Conservation (phyloP, 106 monocot species). For the Dendrobium catenatum region DNA sequence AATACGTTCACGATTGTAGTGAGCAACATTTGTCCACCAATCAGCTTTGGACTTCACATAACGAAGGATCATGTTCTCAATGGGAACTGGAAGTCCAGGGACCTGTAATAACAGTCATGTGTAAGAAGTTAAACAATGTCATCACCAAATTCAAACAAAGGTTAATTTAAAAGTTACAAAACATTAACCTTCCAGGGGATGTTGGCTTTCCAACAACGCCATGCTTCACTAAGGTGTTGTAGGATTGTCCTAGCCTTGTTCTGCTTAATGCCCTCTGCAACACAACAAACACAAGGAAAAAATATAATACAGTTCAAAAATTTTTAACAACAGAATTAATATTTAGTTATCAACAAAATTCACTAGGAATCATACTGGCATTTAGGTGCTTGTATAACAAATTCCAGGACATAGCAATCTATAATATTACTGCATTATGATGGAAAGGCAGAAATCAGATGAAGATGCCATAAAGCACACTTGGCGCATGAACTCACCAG, state of each 20-base stretch:
- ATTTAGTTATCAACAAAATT: background rate
- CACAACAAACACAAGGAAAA: background rate
- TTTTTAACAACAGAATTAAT: background rate
- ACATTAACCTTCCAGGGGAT: constrained; percentile 91
- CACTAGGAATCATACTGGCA: background rate
- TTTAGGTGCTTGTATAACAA: background rate
- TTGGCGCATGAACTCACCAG: constrained; percentile 39
- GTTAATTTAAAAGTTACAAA: background rate
- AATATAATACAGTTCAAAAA: background rate
- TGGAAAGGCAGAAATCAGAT: background rate
- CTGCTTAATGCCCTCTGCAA: constrained; percentile 97
- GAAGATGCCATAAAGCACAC: background rate
- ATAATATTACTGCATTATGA: background rate
- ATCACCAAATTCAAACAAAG: background rate
- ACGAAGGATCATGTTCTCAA: constrained; percentile 99
- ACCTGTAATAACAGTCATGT: constrained; percentile 48
- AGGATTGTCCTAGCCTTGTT: constrained; percentile 98
- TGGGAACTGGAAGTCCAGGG: constrained; percentile 95
- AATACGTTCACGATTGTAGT: constrained; percentile 99
- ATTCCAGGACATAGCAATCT: background rate
- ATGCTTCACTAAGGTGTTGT: constrained; percentile 99
- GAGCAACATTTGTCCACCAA: constrained; percentile 99
- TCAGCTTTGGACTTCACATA: constrained; percentile 99
- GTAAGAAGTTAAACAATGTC: background rate
- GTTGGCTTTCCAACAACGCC: constrained; percentile 99